Evolutionary conservation across 2,329 filamentous ascomycete genomes (phyloP).

Genomic region (Dothideomycetes sp.): DNA sequence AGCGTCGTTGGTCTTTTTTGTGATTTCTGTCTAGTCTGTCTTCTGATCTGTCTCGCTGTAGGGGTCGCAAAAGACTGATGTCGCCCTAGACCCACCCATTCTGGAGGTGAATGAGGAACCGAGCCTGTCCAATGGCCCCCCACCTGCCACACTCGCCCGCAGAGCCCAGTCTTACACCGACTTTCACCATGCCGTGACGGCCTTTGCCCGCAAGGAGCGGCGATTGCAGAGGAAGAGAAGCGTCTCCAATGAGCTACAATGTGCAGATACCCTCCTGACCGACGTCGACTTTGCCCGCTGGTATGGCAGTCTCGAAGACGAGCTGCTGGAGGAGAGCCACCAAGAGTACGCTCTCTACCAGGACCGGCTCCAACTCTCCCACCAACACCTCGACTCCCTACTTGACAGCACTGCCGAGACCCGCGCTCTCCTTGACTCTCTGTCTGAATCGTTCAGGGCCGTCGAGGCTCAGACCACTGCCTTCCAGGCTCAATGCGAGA

Average conservation of each 20-base stretch:
- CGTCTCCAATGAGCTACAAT: slow-evolving; percentile 8
- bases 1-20: too few relatives aligned
- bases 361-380: slow-evolving; percentile 70
- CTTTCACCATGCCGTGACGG: slow-evolving; percentile 55
- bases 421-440: slow-evolving; percentile 61
- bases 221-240: slow-evolving; percentile 28
- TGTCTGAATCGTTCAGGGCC: slow-evolving; percentile 76
- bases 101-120: slow-evolving; percentile 45
- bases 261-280: slow-evolving; percentile 38
- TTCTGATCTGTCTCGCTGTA: slow-evolving; percentile 36
- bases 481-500: slow-evolving; percentile 87
- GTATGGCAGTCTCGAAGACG: slow-evolving; percentile 50
- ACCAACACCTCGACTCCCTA: slow-evolving; percentile 70
- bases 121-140: slow-evolving; percentile 42
- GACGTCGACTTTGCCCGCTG: slow-evolving; percentile 48
- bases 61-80: slow-evolving; percentile 44
- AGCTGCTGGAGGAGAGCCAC: slow-evolving; percentile 70
- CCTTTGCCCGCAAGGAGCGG: slow-evolving; percentile 44
- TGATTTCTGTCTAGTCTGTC: too few relatives aligned
- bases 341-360: slow-evolving; percentile 72
- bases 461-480: slow-evolving; percentile 87
- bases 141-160: slow-evolving; percentile 52
- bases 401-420: slow-evolving; percentile 67
- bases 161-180: slow-evolving; percentile 70
- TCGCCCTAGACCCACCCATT: slow-evolving; percentile 46